These are phyloP conservation scores for Penicillium pulvis DNA, from an alignment of 495 filamentous ascomycete species.

Conservation along the genomic window DNA sequence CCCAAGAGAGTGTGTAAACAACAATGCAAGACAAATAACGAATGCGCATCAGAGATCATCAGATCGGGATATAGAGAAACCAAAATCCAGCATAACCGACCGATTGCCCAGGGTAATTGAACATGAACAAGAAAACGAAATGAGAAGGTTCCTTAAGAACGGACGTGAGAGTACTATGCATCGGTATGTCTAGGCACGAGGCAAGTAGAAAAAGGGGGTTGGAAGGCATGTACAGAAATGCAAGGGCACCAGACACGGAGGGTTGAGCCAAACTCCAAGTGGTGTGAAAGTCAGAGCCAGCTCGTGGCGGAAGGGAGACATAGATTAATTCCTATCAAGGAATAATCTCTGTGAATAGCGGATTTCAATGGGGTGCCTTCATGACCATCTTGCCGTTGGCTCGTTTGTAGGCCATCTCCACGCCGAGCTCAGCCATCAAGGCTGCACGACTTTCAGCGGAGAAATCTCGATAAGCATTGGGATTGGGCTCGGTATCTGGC, in stretches of 20 bases:
- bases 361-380: slow-evolving; percentile 30
- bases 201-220: slow-evolving; percentile 9
- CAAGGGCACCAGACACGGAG: slow-evolving; percentile 2
- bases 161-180: slow-evolving; percentile 12
- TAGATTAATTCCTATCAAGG: neutral
- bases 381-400: slow-evolving; percentile 46
- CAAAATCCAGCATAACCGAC: slow-evolving; percentile 10
- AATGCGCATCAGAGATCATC: slow-evolving; percentile 16
- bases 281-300: slow-evolving; percentile 4
- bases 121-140: slow-evolving; percentile 5
- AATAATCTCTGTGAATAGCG: neutral
- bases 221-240: slow-evolving; percentile 29
- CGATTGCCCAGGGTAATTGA: slow-evolving; percentile 5
- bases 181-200: slow-evolving; percentile 19
- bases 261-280: slow-evolving; percentile 1
- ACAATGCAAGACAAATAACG: slow-evolving; percentile 15
- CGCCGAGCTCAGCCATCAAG: slow-evolving; percentile 37
- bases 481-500: slow-evolving; percentile 40
- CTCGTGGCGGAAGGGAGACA: neutral
- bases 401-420: slow-evolving; percentile 54
- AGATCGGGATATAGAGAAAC: slow-evolving; percentile 21
- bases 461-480: slow-evolving; percentile 28
- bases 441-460: slow-evolving; percentile 33
- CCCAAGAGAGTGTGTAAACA: slow-evolving; percentile 8
- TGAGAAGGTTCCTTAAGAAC: slow-evolving; percentile 5